Evolutionary conservation across 1,139 yeast genomes (phyloP).

Genomic region (Spathaspora jeffriesii): DNA sequence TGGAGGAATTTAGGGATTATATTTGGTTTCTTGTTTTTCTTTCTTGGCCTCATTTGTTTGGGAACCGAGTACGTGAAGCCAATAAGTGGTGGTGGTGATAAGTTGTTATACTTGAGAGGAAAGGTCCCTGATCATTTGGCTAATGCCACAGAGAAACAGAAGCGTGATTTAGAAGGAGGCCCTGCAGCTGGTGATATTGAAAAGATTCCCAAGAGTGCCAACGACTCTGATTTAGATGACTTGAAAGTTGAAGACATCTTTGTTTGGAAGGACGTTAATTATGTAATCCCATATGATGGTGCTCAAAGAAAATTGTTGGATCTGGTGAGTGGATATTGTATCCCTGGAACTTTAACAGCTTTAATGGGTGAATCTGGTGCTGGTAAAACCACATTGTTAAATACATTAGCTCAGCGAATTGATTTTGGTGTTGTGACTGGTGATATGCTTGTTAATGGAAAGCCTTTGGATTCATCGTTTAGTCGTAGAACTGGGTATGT

Average conservation of each 20-base stretch:
- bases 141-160: slow-evolving; percentile 19
- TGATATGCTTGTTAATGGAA: slow-evolving; percentile 63
- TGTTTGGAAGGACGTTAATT: slow-evolving; percentile 44
- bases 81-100: slow-evolving; percentile 57
- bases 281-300: slow-evolving; percentile 38
- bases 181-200: slow-evolving; percentile 22
- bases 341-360: slow-evolving; percentile 73
- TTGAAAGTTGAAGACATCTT: slow-evolving; percentile 33
- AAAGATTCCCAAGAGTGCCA: slow-evolving; percentile 26
- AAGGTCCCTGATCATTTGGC: slow-evolving; percentile 38
- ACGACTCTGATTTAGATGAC: slow-evolving; percentile 31
- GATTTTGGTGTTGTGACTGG: slow-evolving; percentile 64
- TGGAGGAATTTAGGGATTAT: slow-evolving; percentile 71
- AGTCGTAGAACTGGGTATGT: slow-evolving; percentile 66
- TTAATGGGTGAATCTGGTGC: slow-evolving; percentile 75
- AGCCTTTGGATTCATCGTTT: slow-evolving; percentile 50
- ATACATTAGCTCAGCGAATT: slow-evolving; percentile 59
- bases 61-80: slow-evolving; percentile 55
- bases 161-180: slow-evolving; percentile 13
- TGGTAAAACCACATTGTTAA: slow-evolving; percentile 65
- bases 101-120: slow-evolving; percentile 57
- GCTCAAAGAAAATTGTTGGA: slow-evolving; percentile 51
- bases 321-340: slow-evolving; percentile 63
- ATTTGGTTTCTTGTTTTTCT: slow-evolving; percentile 55
- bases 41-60: slow-evolving; percentile 42